phyloP scores from a whole-genome alignment of 495 filamentous ascomycete genomes.

The Venustampulla echinocandica region DNA sequence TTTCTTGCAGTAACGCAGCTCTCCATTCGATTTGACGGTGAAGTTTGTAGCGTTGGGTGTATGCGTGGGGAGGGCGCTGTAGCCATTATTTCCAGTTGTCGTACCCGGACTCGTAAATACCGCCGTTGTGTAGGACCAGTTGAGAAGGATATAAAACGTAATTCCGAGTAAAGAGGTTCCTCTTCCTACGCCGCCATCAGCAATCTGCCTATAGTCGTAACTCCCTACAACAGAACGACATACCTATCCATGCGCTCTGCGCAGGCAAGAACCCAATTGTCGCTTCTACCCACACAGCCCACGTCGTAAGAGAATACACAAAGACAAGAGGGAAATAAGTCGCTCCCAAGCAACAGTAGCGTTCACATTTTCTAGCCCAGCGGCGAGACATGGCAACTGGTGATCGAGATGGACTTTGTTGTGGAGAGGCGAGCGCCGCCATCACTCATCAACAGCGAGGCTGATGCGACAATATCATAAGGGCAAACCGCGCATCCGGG shows the following conservation, averaged over 20 bases:
- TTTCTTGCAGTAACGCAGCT: constrained; percentile 89
- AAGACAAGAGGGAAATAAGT: constrained; percentile 86
- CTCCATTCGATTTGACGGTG: constrained; percentile 85
- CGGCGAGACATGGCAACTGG: constrained; percentile 27
- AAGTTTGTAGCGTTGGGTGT: constrained; percentile 54
- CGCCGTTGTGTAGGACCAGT: constrained; percentile 80
- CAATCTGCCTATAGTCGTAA: constrained; percentile 7
- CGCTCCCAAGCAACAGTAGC: constrained; percentile 67
- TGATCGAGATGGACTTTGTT: constrained; percentile 14
- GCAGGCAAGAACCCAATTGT: constrained; percentile 56
- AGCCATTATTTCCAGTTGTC: constrained; percentile 34
- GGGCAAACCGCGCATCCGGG: background rate
- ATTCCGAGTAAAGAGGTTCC: constrained; percentile 50
- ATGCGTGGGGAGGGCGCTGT: constrained; percentile 42
- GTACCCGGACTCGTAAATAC: constrained; percentile 86
- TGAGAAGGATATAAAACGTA: constrained; percentile 67
- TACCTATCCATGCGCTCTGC: constrained; percentile 63
- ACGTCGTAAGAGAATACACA: constrained; percentile 80
- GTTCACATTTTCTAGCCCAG: constrained; percentile 72
- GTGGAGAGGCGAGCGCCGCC: constrained; percentile 18
- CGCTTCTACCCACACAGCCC: constrained; percentile 83
- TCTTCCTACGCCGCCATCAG: constrained; percentile 32
- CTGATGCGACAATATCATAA: background rate
- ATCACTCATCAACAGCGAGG: constrained; percentile 5
- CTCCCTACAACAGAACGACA: constrained; percentile 12